Percentiles rank a stretch among this genome's conserved stretches.
phyloP scores from a whole-genome alignment of 1,284 basidiomycete genomes.

The Farysia itapuensis region DNA sequence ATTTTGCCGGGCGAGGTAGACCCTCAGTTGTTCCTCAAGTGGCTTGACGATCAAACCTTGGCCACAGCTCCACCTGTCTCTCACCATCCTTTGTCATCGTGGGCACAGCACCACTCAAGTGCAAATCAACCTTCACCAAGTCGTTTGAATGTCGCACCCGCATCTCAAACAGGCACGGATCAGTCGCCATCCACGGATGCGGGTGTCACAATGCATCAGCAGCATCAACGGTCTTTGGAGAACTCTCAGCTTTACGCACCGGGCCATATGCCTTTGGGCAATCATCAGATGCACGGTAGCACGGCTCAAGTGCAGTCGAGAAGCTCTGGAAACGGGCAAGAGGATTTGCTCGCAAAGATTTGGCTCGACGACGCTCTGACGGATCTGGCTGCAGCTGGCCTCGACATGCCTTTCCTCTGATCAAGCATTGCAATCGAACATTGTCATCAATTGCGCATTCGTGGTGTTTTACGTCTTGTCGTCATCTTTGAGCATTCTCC shows the following conservation, averaged over 20 bases:
- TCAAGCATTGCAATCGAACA: neutral
- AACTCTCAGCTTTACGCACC: neutral
- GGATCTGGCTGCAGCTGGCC: constrained; percentile 25
- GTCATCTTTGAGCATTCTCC: constrained; percentile 28
- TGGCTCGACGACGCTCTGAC: constrained; percentile 38
- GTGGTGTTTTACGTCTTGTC: no score
- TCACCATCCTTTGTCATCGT: constrained; percentile 27
- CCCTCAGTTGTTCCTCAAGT: constrained; percentile 31
- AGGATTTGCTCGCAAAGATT: constrained; percentile 32
- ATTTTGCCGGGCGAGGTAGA: constrained; percentile 35
- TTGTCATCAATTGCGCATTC: neutral
- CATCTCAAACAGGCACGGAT: neutral
- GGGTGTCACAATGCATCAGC: neutral
- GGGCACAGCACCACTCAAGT: constrained; percentile 8
- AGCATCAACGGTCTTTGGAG: neutral
- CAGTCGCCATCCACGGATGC: neutral
- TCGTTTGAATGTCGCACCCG: constrained; percentile 1
- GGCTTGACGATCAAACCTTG: constrained; percentile 37
- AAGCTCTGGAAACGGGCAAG: constrained; percentile 1
- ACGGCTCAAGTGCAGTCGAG: neutral
- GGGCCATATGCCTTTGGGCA: neutral
- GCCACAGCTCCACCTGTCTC: constrained; percentile 24
- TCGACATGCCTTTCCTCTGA: constrained; percentile 36
- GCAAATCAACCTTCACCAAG: neutral
- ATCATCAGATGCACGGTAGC: neutral